Conservation (phyloP, 139 green algal species). For the Coccomyxa sp. region DNA sequence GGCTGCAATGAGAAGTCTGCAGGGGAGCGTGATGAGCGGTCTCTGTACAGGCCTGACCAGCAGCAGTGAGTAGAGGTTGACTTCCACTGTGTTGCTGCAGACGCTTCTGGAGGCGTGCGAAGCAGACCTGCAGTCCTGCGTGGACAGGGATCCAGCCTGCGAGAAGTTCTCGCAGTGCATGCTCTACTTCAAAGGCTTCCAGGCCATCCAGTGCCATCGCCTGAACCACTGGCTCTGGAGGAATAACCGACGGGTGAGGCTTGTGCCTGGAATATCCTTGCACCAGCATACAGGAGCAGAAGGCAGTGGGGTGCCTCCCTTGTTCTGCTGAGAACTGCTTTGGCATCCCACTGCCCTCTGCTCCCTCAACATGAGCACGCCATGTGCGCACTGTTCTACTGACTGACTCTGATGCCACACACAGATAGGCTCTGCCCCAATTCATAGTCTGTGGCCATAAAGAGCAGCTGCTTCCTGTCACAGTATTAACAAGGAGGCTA, state of each 20-base stretch:
- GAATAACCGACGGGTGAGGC: constrained; percentile 50
- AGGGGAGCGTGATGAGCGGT: neutral
- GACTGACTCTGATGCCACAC: too few relatives aligned
- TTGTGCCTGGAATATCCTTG: too few relatives aligned
- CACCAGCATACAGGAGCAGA: too few relatives aligned
- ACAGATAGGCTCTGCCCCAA: too few relatives aligned
- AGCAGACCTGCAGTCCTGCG: constrained; percentile 77
- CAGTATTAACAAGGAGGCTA: too few relatives aligned
- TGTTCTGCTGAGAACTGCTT: too few relatives aligned
- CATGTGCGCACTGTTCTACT: too few relatives aligned
- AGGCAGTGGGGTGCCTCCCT: too few relatives aligned
- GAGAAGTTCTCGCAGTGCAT: constrained; percentile 78
- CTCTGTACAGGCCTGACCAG: neutral
- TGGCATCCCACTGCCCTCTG: too few relatives aligned
- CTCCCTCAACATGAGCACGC: neutral
- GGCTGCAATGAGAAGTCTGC: too few relatives aligned
- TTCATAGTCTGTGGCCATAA: too few relatives aligned
- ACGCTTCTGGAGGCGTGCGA: constrained; percentile 60
- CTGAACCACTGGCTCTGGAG: constrained; percentile 80
- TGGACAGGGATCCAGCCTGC: constrained; percentile 89
- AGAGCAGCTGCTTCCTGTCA: too few relatives aligned
- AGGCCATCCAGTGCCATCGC: constrained; percentile 85
- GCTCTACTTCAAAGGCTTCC: constrained; percentile 94
- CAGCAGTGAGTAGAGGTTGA: neutral
- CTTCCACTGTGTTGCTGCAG: constrained; percentile 13